phyloP scores from a whole-genome alignment of 306 rosid genomes.

The Cotoneaster glaucophyllus region DNA sequence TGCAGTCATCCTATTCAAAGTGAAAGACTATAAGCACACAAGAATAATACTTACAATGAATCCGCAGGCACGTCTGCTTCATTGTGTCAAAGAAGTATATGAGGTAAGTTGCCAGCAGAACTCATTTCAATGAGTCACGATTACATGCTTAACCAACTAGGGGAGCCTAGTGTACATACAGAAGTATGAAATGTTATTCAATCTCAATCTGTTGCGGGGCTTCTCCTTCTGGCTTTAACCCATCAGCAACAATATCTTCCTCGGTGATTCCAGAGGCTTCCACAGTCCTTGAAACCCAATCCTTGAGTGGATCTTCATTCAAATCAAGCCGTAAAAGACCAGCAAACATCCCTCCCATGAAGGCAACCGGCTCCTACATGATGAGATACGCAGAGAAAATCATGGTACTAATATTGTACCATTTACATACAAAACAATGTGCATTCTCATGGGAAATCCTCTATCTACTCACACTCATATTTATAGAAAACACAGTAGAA shows the following conservation, averaged over 20 bases:
- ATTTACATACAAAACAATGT: not conserved
- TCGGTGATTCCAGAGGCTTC: slow-evolving; percentile 64
- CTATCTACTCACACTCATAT: not conserved
- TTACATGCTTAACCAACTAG: not conserved
- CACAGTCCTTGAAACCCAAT: slow-evolving; percentile 79
- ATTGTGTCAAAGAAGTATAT: not conserved
- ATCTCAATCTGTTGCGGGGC: slow-evolving; percentile 76
- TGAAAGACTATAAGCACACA: not conserved
- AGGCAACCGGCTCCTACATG: slow-evolving; percentile 84
- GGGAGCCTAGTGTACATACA: not conserved
- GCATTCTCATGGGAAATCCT: not conserved
- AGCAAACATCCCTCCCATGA: slow-evolving; percentile 84
- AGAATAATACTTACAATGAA: not conserved
- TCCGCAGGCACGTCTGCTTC: not conserved
- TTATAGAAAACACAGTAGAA: not conserved
- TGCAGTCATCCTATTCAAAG: not conserved
- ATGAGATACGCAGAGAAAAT: not conserved
- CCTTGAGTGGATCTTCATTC: slow-evolving; percentile 86
- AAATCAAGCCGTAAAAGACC: slow-evolving; percentile 79
- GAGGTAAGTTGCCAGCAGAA: not conserved
- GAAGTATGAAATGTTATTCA: slow-evolving; percentile 33
- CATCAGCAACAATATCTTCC: slow-evolving; percentile 49
- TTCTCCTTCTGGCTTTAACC: slow-evolving; percentile 37
- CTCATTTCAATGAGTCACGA: not conserved
- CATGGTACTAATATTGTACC: slow-evolving; percentile 1